Evolutionary conservation across 2,329 filamentous ascomycete species (phyloP).

Genomic region (Ophiostoma australiae): DNA sequence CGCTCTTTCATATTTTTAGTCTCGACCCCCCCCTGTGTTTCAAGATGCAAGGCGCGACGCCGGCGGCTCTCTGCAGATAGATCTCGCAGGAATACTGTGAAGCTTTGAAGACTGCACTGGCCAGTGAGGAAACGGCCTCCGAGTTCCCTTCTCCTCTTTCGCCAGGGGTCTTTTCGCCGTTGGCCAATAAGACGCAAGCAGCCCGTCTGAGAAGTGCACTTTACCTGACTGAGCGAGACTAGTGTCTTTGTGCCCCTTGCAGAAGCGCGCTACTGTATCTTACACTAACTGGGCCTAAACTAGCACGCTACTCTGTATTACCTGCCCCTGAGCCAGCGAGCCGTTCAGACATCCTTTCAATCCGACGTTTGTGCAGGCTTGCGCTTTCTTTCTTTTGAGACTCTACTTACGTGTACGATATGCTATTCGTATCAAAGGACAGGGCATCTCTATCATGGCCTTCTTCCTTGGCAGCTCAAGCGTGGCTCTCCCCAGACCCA

Average conservation of each 20-base stretch:
- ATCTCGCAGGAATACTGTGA: not conserved
- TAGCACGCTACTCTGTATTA: not conserved
- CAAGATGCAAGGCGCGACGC: constrained; percentile 23
- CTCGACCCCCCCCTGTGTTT: constrained; percentile 10
- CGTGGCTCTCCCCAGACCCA: not conserved
- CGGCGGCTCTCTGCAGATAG: constrained; percentile 7
- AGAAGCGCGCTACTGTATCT: constrained; percentile 14
- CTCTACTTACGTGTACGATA: not conserved
- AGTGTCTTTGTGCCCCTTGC: constrained; percentile 8
- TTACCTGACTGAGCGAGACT: not conserved
- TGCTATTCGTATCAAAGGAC: not conserved
- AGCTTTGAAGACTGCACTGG: not conserved
- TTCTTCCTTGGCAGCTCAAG: not conserved
- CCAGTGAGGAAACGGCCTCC: constrained; percentile 5
- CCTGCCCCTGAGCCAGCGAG: constrained; percentile 3
- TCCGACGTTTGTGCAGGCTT: not conserved
- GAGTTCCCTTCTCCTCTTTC: not conserved
- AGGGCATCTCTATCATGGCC: not conserved
- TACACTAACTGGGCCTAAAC: not conserved
- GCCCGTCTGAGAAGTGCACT: not conserved
- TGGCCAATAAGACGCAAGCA: not conserved
- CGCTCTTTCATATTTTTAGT: constrained; percentile 5
- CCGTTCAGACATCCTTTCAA: not conserved
- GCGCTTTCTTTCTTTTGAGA: not conserved
- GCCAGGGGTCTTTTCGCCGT: not conserved